phyloP scores from a whole-genome alignment of 148 eudicot genomes.

The Limonium bicolor region DNA sequence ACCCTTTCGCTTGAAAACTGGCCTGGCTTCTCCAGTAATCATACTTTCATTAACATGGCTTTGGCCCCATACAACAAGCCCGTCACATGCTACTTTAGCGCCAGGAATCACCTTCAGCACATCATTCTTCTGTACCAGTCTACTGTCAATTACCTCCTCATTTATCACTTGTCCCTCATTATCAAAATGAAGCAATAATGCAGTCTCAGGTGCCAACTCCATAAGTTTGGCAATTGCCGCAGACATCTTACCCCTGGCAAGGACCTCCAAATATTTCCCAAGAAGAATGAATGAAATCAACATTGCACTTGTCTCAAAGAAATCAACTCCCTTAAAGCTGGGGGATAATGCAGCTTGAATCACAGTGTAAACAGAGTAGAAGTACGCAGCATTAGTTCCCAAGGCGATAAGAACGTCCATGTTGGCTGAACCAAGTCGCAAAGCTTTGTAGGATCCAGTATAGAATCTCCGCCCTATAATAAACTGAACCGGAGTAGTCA shows the following conservation, averaged over 20 bases:
- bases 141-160: constrained; percentile 76
- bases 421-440: constrained; percentile 71
- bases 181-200: constrained; percentile 44
- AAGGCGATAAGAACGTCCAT: constrained; percentile 93
- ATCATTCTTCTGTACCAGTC: constrained; percentile 71
- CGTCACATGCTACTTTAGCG: constrained; percentile 87
- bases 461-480: constrained; percentile 78
- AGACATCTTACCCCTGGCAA: constrained; percentile 91
- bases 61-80: constrained; percentile 72
- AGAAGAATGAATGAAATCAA: constrained; percentile 80
- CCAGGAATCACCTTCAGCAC: constrained; percentile 79
- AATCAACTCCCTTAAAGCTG: constrained; percentile 53
- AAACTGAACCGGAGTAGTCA: constrained; percentile 89
- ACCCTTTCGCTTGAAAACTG: constrained; percentile 69
- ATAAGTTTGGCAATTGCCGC: constrained; percentile 95
- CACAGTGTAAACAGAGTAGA: constrained; percentile 69
- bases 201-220: constrained; percentile 83
- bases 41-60: constrained; percentile 91
- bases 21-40: constrained; percentile 94
- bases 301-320: constrained; percentile 93
- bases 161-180: constrained; percentile 36
- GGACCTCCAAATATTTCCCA: constrained; percentile 83
- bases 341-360: constrained; percentile 67
- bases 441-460: constrained; percentile 67
- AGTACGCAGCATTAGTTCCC: constrained; percentile 96